Conservation (phyloP, 257 asterid species). For the Jaltomata sinuosa region DNA sequence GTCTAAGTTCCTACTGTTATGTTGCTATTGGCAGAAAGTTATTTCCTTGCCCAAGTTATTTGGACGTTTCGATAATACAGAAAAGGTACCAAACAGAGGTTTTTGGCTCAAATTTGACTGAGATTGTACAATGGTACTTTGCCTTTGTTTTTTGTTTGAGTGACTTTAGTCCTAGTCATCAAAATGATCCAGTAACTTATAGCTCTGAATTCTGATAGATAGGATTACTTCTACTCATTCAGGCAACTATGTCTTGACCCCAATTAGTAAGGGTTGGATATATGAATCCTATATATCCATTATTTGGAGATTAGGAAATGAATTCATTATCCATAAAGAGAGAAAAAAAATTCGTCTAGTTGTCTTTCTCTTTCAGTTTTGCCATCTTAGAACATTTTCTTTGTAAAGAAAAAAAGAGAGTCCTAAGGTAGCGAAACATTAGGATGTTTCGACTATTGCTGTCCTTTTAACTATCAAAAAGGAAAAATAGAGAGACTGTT, state of each 20-base stretch:
- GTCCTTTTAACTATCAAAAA: background rate
- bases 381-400: background rate
- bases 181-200: background rate
- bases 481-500: background rate
- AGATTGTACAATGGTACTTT: background rate
- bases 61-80: background rate
- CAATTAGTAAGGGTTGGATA: background rate
- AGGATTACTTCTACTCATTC: background rate
- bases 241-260: background rate
- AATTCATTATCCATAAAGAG: background rate
- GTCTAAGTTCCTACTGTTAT: background rate
- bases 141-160: background rate
- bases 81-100: background rate
- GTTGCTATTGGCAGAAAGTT: background rate
- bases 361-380: background rate
- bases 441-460: background rate
- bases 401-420: background rate
- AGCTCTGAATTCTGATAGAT: background rate
- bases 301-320: background rate
- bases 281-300: background rate
- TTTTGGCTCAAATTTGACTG: background rate
- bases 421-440: background rate
- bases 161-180: background rate
- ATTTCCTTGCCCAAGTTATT: background rate
- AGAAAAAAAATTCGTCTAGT: background rate